phyloP scores from a whole-genome alignment of 1,284 basidiomycete genomes.

The Cutaneotrichosporon cutaneum region DNA sequence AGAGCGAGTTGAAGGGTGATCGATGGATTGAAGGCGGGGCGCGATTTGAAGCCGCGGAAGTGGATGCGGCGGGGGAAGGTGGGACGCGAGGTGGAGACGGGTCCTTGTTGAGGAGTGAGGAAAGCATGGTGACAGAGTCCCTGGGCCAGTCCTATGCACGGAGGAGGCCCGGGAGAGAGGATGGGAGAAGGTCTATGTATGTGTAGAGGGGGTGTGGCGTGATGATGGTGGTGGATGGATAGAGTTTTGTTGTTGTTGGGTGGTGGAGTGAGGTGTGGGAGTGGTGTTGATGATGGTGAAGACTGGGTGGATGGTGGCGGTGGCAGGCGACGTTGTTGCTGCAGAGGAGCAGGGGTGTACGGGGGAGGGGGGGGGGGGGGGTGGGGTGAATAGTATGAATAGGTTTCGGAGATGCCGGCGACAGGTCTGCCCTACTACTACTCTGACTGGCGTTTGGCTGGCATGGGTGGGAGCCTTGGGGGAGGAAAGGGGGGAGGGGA shows the following conservation, averaged over 20 bases:
- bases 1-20: slow-evolving; percentile 16
- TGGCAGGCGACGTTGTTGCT: neutral
- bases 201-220: neutral
- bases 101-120: slow-evolving; percentile 14
- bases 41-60: slow-evolving; percentile 4
- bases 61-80: slow-evolving; percentile 6
- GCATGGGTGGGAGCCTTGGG: no score
- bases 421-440: no score
- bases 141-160: slow-evolving; percentile 4
- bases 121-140: slow-evolving; percentile 10
- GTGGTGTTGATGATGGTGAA: slow-evolving; percentile 14
- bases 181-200: neutral
- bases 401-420: no score
- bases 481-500: no score
- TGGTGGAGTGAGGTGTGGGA: neutral
- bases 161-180: neutral
- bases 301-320: slow-evolving; percentile 9
- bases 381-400: no score
- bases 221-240: slow-evolving; percentile 6
- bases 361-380: neutral
- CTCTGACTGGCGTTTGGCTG: no score
- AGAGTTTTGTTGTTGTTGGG: neutral
- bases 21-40: neutral
- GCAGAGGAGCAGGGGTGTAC: neutral
- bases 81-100: neutral